A percentile compares a stretch with the other conserved stretches of the same genome.
phyloP scores from a whole-genome alignment of 2,329 filamentous ascomycete species.

The Monosporascus sp. region DNA sequence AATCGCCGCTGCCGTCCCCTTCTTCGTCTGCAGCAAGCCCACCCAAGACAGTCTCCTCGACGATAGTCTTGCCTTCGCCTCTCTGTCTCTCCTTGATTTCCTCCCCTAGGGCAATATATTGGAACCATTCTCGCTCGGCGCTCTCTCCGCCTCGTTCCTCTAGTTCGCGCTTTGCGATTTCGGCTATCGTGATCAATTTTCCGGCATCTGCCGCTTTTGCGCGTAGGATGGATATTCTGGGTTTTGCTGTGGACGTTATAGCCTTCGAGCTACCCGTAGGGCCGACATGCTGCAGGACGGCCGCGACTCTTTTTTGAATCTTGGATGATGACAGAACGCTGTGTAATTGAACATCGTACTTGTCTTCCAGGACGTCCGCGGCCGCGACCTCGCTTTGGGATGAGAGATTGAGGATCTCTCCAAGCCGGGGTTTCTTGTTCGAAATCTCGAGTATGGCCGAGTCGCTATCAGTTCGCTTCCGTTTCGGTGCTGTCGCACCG shows the following conservation, averaged over 20 bases:
- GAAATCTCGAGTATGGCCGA: conserved; percentile 1
- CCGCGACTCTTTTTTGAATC: conserved; percentile 50
- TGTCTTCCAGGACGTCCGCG: conserved; percentile 37
- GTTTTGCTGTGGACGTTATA: conserved; percentile 17
- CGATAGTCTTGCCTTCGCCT: conserved; percentile 13
- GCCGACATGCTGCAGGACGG: conserved; percentile 40
- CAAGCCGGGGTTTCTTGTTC: conserved; percentile 21
- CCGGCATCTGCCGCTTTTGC: conserved; percentile 46
- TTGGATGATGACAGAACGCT: conserved; percentile 57
- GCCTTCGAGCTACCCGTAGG: conserved; percentile 10
- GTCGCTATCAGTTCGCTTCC: conserved; percentile 21
- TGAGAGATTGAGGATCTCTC: conserved; percentile 19
- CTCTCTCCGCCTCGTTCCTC: conserved; percentile 25
- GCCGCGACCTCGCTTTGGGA: conserved; percentile 34
- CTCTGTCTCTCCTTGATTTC: conserved; percentile 20
- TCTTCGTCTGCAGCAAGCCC: conserved; percentile 12
- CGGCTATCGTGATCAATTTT: conserved; percentile 65
- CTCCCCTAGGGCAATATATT: conserved; percentile 50
- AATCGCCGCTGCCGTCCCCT: conserved; percentile 39
- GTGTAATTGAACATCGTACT: conserved; percentile 46
- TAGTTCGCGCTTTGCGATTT: conserved; percentile 59
- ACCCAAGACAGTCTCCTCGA: conserved; percentile 40
- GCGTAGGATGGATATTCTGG: conserved; percentile 40
- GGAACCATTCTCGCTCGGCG: conserved; percentile 31
- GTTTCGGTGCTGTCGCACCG: conserved; percentile 25